Conservation (phyloP, 495 filamentous ascomycete species). For the Aspergillus conjunctus region DNA sequence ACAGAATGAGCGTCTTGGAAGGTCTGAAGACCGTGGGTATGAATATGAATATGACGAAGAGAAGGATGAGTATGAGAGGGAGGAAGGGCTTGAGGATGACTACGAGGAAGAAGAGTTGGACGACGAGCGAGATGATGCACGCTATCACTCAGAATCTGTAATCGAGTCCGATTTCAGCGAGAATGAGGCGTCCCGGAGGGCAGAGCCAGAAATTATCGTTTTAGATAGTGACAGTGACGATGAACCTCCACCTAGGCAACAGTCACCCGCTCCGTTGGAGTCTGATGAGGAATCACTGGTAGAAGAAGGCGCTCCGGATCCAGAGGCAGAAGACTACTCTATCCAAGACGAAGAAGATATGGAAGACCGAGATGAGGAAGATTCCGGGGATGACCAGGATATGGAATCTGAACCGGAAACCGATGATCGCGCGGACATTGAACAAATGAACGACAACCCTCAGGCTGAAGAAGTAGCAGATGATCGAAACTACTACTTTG, state of each 20-base stretch:
- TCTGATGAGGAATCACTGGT: slow-evolving; percentile 3
- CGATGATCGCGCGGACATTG: slow-evolving; percentile 3
- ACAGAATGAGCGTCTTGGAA: background rate
- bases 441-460: slow-evolving; percentile 23
- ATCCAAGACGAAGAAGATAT: slow-evolving; percentile 10
- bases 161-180: slow-evolving; percentile 16
- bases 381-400: background rate
- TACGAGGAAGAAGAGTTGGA: slow-evolving; percentile 18
- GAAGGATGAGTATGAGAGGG: slow-evolving; percentile 10
- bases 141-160: slow-evolving; percentile 18
- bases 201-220: slow-evolving; percentile 42
- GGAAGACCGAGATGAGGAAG: slow-evolving; percentile 1
- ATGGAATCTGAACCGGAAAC: slow-evolving; percentile 8
- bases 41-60: slow-evolving; percentile 10
- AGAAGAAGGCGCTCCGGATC: slow-evolving; percentile 6
- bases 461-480: slow-evolving; percentile 18
- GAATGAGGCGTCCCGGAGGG: slow-evolving; percentile 14
- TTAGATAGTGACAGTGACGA: slow-evolving; percentile 50
- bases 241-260: slow-evolving; percentile 29
- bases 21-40: background rate
- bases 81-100: slow-evolving; percentile 2
- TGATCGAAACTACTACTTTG: slow-evolving; percentile 1
- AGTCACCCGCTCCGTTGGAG: background rate
- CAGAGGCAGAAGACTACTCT: slow-evolving; percentile 1
- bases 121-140: slow-evolving; percentile 9